Percentiles rank a stretch among this genome's conserved stretches.
Evolutionary conservation across 169 alveolate genomes (phyloP).

Genomic region (Babesia sp.): DNA sequence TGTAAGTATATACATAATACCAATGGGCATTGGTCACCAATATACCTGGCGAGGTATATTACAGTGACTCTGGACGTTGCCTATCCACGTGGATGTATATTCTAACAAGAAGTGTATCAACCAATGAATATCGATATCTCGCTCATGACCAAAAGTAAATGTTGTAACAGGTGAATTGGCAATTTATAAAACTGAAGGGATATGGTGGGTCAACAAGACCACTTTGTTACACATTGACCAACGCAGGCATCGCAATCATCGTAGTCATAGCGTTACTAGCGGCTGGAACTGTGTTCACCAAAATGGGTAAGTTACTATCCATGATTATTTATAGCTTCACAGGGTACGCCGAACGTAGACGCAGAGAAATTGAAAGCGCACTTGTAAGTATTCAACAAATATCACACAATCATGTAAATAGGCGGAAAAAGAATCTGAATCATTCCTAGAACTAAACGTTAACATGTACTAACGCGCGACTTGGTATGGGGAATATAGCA

Average conservation of each 20-base stretch:
- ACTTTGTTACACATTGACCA: background rate
- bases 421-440: conserved; percentile 12
- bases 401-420: background rate
- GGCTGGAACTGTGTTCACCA: conserved; percentile 16
- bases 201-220: background rate
- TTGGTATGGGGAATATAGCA: conserved; percentile 25
- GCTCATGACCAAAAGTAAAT: no score
- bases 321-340: background rate
- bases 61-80: background rate
- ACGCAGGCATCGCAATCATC: conserved; percentile 27
- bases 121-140: no score
- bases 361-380: background rate
- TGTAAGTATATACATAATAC: no score
- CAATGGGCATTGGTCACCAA: background rate
- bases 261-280: conserved; percentile 9
- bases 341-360: conserved; percentile 10
- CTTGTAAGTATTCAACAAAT: background rate
- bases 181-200: conserved; percentile 28
- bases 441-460: conserved; percentile 34
- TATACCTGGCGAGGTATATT: background rate
- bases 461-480: conserved; percentile 37
- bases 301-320: conserved; percentile 7
- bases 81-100: background rate
- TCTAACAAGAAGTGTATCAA: no score
- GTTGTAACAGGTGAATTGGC: conserved; percentile 46